Percentiles rank a stretch among this genome's conserved stretches.
Conservation (phyloP, 106 monocot genomes). For the Dendrobium nobile region DNA sequence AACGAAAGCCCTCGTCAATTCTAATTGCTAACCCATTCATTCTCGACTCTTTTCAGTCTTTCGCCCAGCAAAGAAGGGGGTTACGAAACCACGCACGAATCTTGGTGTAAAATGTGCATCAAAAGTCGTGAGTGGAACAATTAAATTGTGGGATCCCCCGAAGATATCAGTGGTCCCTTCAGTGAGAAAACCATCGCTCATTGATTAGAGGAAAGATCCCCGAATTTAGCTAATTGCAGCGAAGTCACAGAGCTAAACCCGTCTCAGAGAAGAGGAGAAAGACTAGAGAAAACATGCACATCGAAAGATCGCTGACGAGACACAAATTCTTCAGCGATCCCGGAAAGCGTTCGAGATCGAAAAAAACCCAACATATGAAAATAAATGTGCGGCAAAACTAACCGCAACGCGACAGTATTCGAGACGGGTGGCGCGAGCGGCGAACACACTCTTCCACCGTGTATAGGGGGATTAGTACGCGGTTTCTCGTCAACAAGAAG, state of each 20-base stretch:
- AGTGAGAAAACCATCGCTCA: no score
- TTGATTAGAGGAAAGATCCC: not conserved
- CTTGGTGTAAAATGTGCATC: no score
- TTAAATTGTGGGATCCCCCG: no score
- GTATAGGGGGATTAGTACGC: constrained; percentile 53
- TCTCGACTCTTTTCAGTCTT: no score
- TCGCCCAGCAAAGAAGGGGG: no score
- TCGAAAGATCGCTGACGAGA: not conserved
- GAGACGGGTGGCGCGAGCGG: constrained; percentile 41
- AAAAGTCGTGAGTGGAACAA: no score
- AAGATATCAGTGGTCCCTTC: no score
- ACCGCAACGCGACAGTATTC: constrained; percentile 76
- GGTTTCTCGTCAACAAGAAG: constrained; percentile 67
- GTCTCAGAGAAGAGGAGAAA: not conserved
- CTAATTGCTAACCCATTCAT: no score
- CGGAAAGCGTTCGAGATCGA: not conserved
- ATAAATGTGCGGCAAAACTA: constrained; percentile 12
- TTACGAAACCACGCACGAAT: no score
- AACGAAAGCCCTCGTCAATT: not conserved
- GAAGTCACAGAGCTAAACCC: not conserved
- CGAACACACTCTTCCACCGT: constrained; percentile 63
- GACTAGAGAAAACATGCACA: not conserved
- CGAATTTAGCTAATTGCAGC: not conserved
- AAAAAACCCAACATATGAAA: not conserved
- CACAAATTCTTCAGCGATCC: not conserved